Conservation (phyloP, 2,329 filamentous ascomycete species). For the Sphaerulina musiva region DNA sequence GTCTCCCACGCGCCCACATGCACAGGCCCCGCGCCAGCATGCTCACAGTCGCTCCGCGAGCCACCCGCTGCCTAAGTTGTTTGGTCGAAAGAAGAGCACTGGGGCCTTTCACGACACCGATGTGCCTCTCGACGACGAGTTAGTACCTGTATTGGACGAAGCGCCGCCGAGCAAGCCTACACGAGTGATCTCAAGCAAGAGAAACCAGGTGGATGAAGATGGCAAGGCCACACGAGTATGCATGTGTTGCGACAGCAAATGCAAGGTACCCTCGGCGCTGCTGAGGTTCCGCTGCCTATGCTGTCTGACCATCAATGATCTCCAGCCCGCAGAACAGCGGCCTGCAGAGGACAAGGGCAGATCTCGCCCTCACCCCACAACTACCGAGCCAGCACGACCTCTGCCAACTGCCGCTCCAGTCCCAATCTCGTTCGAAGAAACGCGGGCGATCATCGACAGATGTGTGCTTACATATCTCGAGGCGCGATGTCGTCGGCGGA, state of each 20-base stretch:
- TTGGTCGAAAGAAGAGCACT: conserved; percentile 52
- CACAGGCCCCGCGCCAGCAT: conserved; percentile 21
- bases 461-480: conserved; percentile 49
- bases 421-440: conserved; percentile 50
- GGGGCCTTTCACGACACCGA: conserved; percentile 34
- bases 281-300: conserved; percentile 74
- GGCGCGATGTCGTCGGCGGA: conserved; percentile 24
- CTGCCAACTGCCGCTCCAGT: conserved; percentile 2
- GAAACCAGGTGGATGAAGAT: conserved; percentile 35
- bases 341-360: conserved; percentile 18
- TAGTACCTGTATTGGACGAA: conserved; percentile 35
- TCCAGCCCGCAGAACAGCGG: conserved; percentile 38
- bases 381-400: conserved; percentile 16
- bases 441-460: conserved; percentile 51
- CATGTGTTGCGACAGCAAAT: conserved; percentile 76
- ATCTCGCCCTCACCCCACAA: conserved; percentile 15
- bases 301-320: conserved; percentile 78
- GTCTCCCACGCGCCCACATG: conserved; percentile 19
- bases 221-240: conserved; percentile 65
- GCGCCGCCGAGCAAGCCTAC: conserved; percentile 26
- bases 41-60: conserved; percentile 59
- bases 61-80: conserved; percentile 70
- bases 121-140: conserved; percentile 41
- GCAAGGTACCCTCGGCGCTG: conserved; percentile 70
- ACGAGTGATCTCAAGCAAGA: conserved; percentile 29